Base-by-base conservation (phyloP, 352 stramenopile species). In the Hyaloperonospora arabidopsidis region DNA sequence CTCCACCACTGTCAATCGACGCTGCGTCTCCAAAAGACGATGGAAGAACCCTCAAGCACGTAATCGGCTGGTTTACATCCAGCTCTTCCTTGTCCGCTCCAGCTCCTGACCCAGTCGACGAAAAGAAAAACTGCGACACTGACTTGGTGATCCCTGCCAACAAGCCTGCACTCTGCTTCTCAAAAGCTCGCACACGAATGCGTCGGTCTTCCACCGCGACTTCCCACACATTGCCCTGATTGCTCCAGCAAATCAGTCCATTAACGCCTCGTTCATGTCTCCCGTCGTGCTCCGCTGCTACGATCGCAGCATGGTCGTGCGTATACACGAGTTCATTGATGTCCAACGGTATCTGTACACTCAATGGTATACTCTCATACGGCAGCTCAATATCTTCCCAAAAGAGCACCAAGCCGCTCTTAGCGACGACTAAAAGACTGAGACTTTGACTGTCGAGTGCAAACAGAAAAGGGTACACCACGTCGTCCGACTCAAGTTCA, bases 331-430 rank as follows among this genome's bases (percentile, higher is more conserved):
- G 19, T 57, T 91, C 80, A 43, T 73, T 45, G 8, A 51, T 45
- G 35, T 72, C 72, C 44, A 91, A 38, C 5, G 78, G 80, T 55
- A 91, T 91, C 62, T 91, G 80, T 1, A 91, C 74, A 50, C 76
- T 87, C 14, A 91, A 61, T 15, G 80, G 80, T 2, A 87, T 68
- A 54, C 73, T 89, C 55, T 89, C 76, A 47, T 89, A 89, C 2
- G 80, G 76, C 23, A 87, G 57, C 17, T 86, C 76, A 55, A 91
- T 79, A 55, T 91, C 80, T 50, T 89, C 80, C 78, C 78, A 91
- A 55, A 91, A 89, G 19, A 89, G 66, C 57, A 91, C 78, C 52
- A 80, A 58, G 14, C 80, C 80, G 49, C 71, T 84, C 35, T 63
- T 69, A 23, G 67, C 67, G 40, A 91, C 68, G 19, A 85, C 63